Base-by-base conservation (phyloP, 1,284 basidiomycete genomes). In the Marasmius sp. region DNA sequence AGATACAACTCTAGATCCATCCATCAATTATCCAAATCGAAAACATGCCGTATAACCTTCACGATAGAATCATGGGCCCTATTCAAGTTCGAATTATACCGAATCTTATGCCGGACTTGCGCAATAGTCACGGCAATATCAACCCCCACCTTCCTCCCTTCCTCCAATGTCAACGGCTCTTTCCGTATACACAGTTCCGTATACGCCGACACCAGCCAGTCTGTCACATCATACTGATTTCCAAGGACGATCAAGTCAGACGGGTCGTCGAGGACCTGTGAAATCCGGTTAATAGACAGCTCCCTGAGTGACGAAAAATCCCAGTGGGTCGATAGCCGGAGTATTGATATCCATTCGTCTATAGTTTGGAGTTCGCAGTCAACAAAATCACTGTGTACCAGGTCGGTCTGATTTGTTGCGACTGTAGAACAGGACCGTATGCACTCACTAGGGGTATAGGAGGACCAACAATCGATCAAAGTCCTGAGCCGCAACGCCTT, bases 271-370 rank as follows among this genome's bases (percentile, higher is more conserved):
- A 66, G 59, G 37, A 65, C 57, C 9, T 37, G 36, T n/a, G 59
- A 37, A 20, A 75, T 67, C 5, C 60, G 61, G 10, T 64, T 59
- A 52, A 74, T 64, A 34, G 72, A 69, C 50, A 73, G 68, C 7
- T 64, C 56, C 12, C 66, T 65, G 54, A 75, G 57, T 33, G 69
- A 68, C 33, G 59, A 11, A 58, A 75, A 71, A 3, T 68, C 67
- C 64, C 66, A 70, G 34, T 70, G 65, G 6, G 71, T 70, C 12
- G 77, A 69, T 49, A 78, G 67, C 51, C 64, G 59, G 27, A 78
- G 71, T 38, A 55, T 45, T 9, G 77, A 75, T 2, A 65, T 69
- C 77, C 77, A 78, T 59, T 77, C 76, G 8, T 73, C 73, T 3
- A 66, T 57, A 14, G 71, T 73, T 27, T 60, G 33, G 5, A 62